phyloP scores from a whole-genome alignment of 1,284 basidiomycete genomes.

The Sanghuangporus baumii region DNA sequence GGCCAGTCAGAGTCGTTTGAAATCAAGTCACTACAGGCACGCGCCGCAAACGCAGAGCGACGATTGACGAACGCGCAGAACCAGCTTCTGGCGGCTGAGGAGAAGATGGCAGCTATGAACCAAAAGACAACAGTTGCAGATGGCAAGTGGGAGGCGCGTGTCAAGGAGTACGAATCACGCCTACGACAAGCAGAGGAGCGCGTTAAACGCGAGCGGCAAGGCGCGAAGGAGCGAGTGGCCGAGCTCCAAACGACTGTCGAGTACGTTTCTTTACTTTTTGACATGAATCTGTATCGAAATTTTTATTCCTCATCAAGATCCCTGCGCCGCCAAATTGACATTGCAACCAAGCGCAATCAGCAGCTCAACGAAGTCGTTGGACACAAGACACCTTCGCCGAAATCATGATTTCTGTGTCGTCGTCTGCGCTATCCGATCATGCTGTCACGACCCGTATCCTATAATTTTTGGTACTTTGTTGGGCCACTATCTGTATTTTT shows the following conservation, averaged over 20 bases:
- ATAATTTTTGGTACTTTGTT: slow-evolving; percentile 4
- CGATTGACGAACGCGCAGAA: slow-evolving; percentile 77
- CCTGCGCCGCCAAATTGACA: slow-evolving; percentile 63
- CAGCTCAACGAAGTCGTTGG: slow-evolving; percentile 67
- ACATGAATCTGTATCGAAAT: not conserved
- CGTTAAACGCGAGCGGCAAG: slow-evolving; percentile 92
- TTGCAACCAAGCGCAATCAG: slow-evolving; percentile 60
- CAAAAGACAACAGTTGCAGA: slow-evolving; percentile 68
- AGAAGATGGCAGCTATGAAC: slow-evolving; percentile 70
- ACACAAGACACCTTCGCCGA: slow-evolving; percentile 26
- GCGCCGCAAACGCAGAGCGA: slow-evolving; percentile 78
- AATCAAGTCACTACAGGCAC: slow-evolving; percentile 62
- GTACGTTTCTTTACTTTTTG: slow-evolving; percentile 36
- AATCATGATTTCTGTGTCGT: not conserved
- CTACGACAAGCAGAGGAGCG: slow-evolving; percentile 87
- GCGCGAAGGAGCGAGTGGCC: slow-evolving; percentile 78
- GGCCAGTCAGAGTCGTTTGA: slow-evolving; percentile 66
- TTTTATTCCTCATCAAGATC: slow-evolving; percentile 37
- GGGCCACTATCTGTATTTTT: slow-evolving; percentile 2
- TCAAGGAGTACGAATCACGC: slow-evolving; percentile 85
- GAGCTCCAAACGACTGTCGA: slow-evolving; percentile 69
- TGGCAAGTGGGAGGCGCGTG: slow-evolving; percentile 86
- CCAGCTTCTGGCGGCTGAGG: slow-evolving; percentile 77
- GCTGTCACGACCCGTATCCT: not conserved
- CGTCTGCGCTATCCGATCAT: not conserved